Base-by-base conservation (phyloP, 306 rosid genomes). In the Styphnolobium japonicum region DNA sequence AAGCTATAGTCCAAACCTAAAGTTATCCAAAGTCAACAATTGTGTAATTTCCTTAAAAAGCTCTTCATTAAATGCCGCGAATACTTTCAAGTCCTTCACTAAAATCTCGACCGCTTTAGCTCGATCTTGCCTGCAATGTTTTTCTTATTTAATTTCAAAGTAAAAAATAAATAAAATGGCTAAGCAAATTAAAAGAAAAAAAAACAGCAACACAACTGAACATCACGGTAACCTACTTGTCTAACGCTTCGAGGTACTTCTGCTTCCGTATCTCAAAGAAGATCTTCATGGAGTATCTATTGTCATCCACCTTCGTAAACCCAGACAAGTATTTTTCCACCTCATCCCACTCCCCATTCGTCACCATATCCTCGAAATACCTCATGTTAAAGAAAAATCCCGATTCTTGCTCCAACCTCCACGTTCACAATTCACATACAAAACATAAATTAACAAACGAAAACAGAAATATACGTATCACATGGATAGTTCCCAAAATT, bases 291-390 rank as follows among this genome's bases (percentile, higher is more conserved):
- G 99, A 96, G 84, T 96, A 96, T 84, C 99, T 75, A 79, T 96
- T 96, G 82, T 96, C 99, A 79, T 96, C 99, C 34, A 96, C 99
- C 92, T 96, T 96, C 5, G 99, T 96, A 71, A 96, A 93, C 74
- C 99, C 99, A 69, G 99, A 91, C 78, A 96, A 85, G 85, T 96
- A 96, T 85, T 91, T 96, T 82, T 96, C 99, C 77, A 96, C 94
- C 90, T 96, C 99, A 31, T 93, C 99, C 99, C 99, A 96, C 89
- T 93, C 99, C 58, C 99, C 99, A 87, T 83, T 87, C 6, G 94
- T 93, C 71, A 96, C 97, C 99, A 96, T 93, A 71, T 96, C 98
- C 85, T 96, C 99, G 43, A 96, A 96, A 79, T 93, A 89, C 87
- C 96, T 93, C 96, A 93, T 93, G 75, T 96, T 96, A 81, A 96